Evolutionary conservation across 345 rosid species (phyloP), one percentile per base, ranked within the genome.

Genomic region (Aurinia saxatilis): DNA sequence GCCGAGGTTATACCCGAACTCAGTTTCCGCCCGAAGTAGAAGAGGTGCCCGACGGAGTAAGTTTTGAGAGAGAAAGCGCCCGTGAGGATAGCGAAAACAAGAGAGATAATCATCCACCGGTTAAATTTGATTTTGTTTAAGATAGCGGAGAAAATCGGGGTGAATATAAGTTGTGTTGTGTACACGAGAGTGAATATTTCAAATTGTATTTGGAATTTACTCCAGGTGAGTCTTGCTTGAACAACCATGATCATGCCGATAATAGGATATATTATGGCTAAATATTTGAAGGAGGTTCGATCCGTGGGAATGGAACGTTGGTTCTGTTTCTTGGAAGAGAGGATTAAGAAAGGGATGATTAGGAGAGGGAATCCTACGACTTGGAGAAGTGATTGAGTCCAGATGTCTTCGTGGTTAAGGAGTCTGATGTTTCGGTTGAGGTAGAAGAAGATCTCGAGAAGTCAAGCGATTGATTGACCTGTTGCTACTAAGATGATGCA

Each of bases 11-110:
- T n/a, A n/a, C n/a, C n/a, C n/a, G n/a, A n/a, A n/a, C n/a, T n/a
- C n/a, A n/a, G n/a, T n/a, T n/a, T n/a, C n/a, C n/a, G n/a, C n/a
- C n/a, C n/a, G n/a, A n/a, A n/a, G n/a, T n/a, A n/a, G n/a, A n/a
- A n/a, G n/a, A n/a, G n/a, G n/a, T n/a, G n/a, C n/a, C n/a, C n/a
- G n/a, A n/a, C n/a, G 23, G 46, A 57, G 7, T 66, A 76, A 3
- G 76, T 41, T n/a, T 65, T 38, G 3, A 52, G 40, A 16, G 83
- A 62, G 7, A 78, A 76, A 21, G 70, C 8, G 1, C 75, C 73
- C 1, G 77, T 39, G 2, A 75, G 66, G 1, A 77, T 37, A 18
- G 53, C 16, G 10, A 81, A 58, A 19, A 7, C 1, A 18, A 45
- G 29, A 46, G 65, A 60, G 19, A 60, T 4, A 8, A 60, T 31